Conservation (phyloP, 306 rosid genomes). For the apple (Malus domestica) region ASM211411v1 NC_041790.1:292001-292500, state of each 20-base stretch:
- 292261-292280: conserved; percentile 60
- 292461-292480: conserved; percentile 82
- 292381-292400: conserved; percentile 26
- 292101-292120: conserved; percentile 88
- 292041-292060: conserved; percentile 79
- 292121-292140: conserved; percentile 81
- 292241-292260: conserved; percentile 76
- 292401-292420: conserved; percentile 95
- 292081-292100: conserved; percentile 89
- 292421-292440: conserved; percentile 64
- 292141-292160: neutral
- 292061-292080: conserved; percentile 92
- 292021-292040: conserved; percentile 84
- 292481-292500: conserved; percentile 72
- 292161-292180: too few relatives aligned
- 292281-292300: conserved; percentile 92
- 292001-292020: conserved; percentile 26
- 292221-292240: conserved; percentile 89
- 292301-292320: conserved; percentile 44
- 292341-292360: neutral
- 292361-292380: too few relatives aligned
- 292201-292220: too few relatives aligned
- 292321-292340: neutral
- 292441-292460: conserved; percentile 74
- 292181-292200: too few relatives aligned